Conservation (phyloP, 2,329 filamentous ascomycete genomes). For the Mycosphaerella sp. region DNA sequence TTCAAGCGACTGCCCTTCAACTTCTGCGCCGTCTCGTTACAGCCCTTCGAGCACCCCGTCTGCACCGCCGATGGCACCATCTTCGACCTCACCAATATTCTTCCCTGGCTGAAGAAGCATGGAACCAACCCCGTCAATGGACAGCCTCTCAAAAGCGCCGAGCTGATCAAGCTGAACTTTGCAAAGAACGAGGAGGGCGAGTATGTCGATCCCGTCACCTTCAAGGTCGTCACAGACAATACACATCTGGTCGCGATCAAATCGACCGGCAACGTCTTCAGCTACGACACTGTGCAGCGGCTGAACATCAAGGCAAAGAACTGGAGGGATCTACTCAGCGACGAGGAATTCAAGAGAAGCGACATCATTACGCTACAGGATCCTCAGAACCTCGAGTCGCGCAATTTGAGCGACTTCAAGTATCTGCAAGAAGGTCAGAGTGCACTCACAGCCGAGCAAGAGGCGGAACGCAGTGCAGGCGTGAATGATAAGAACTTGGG, state of each 20-base stretch:
- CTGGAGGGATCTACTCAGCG: constrained; percentile 85
- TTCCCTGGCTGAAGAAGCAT: constrained; percentile 90
- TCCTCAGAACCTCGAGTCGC: constrained; percentile 76
- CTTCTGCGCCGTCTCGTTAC: constrained; percentile 92
- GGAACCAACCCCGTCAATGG: constrained; percentile 87
- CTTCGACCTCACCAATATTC: constrained; percentile 91
- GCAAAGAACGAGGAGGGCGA: constrained; percentile 86
- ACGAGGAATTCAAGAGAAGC: constrained; percentile 75
- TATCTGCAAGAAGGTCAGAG: constrained; percentile 73
- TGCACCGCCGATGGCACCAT: constrained; percentile 83
- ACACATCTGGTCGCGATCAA: constrained; percentile 89
- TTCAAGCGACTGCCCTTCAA: constrained; percentile 95
- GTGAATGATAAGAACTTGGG: constrained; percentile 79
- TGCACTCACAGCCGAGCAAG: constrained; percentile 62
- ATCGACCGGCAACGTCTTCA: constrained; percentile 88
- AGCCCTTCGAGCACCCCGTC: constrained; percentile 90
- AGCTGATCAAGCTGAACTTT: constrained; percentile 87
- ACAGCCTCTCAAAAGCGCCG: constrained; percentile 66
- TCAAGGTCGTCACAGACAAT: constrained; percentile 96
- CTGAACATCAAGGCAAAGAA: constrained; percentile 97
- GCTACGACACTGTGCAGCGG: constrained; percentile 89
- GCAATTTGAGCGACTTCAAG: constrained; percentile 83
- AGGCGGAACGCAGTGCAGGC: constrained; percentile 52
- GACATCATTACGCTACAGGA: constrained; percentile 97
- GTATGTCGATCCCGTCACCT: constrained; percentile 92